phyloP scores from a whole-genome alignment of 2,329 filamentous ascomycete genomes.

The Trichoderma koningiopsis region DNA sequence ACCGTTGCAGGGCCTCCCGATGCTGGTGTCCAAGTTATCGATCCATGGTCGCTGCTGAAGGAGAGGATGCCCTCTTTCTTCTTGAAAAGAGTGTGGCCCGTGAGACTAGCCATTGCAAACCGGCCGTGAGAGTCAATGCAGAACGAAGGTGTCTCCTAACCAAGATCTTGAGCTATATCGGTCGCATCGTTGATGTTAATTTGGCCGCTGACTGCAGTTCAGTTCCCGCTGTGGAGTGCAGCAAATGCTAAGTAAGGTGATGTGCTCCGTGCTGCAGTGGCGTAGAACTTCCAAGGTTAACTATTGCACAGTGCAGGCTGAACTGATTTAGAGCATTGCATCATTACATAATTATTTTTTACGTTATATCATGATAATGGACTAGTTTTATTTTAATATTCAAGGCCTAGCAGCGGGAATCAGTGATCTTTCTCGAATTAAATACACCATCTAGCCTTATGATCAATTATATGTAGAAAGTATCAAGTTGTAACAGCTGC shows the following conservation, averaged over 20 bases:
- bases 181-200: background rate
- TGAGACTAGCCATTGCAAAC: conserved; percentile 58
- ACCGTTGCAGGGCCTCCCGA: conserved; percentile 65
- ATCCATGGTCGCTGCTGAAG: conserved; percentile 71
- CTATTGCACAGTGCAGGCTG: too few relatives aligned
- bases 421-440: too few relatives aligned
- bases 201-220: background rate
- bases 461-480: too few relatives aligned
- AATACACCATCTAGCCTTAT: too few relatives aligned
- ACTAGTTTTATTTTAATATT: too few relatives aligned
- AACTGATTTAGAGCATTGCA: background rate
- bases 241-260: background rate
- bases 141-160: background rate
- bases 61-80: conserved; percentile 90
- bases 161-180: background rate
- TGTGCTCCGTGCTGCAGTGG: background rate
- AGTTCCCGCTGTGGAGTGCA: background rate
- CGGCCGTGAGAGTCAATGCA: background rate
- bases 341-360: background rate
- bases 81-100: conserved; percentile 78
- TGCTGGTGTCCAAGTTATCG: conserved; percentile 79
- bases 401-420: too few relatives aligned
- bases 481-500: too few relatives aligned
- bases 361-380: background rate
- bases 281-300: background rate